Conservation (phyloP, 257 asterid genomes). For the Jacaranda copaia region DNA sequence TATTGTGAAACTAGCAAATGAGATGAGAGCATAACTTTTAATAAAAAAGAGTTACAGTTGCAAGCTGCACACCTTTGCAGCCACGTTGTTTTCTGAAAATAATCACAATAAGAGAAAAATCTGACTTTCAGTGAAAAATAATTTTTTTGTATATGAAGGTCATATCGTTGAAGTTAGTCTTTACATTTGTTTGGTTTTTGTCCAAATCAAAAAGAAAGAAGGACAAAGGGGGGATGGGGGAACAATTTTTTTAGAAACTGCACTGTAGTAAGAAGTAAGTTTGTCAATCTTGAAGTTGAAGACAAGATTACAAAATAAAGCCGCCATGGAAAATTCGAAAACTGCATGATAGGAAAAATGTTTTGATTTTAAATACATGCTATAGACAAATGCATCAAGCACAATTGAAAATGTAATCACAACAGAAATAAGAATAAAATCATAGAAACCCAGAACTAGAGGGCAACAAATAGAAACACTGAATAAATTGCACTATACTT, state of each 20-base stretch:
- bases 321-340: background rate
- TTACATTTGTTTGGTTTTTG: background rate
- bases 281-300: constrained; percentile 12
- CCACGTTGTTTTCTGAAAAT: background rate
- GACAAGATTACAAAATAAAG: background rate
- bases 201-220: background rate
- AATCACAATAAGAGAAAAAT: background rate
- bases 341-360: background rate
- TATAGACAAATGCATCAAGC: background rate
- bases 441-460: background rate
- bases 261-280: background rate
- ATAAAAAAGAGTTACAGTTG: background rate
- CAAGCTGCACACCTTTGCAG: background rate
- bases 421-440: background rate
- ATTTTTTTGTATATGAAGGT: background rate
- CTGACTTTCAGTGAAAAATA: background rate
- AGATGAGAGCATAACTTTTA: background rate
- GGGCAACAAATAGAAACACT: background rate
- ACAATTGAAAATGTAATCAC: background rate
- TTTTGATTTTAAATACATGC: background rate
- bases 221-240: no score
- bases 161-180: constrained; percentile 12
- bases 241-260: no score
- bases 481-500: background rate
- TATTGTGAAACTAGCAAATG: background rate